phyloP scores from a whole-genome alignment of 2,329 filamentous ascomycete genomes.

The Trichoderma polysporum region DNA sequence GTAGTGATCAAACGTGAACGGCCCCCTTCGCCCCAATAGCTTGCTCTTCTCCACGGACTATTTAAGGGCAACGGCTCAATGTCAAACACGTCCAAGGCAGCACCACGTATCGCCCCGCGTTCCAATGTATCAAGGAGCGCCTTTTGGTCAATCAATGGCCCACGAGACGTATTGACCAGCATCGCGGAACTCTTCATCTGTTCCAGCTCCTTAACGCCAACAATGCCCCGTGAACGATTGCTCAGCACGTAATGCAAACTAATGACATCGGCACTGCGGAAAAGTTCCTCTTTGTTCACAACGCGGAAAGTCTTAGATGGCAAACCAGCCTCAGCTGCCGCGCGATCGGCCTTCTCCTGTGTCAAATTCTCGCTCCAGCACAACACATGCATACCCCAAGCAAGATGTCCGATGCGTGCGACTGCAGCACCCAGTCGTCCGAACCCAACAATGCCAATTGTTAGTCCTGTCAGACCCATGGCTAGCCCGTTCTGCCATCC shows the following conservation, averaged over 20 bases:
- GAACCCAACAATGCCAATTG: slow-evolving; percentile 59
- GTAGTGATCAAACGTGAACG: slow-evolving; percentile 62
- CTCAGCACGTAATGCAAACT: slow-evolving; percentile 68
- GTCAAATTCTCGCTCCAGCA: slow-evolving; percentile 66
- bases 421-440: slow-evolving; percentile 61
- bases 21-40: slow-evolving; percentile 43
- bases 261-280: slow-evolving; percentile 35
- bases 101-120: slow-evolving; percentile 61
- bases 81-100: slow-evolving; percentile 72
- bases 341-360: slow-evolving; percentile 60
- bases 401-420: slow-evolving; percentile 57
- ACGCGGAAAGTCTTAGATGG: slow-evolving; percentile 56
- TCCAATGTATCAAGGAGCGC: slow-evolving; percentile 61
- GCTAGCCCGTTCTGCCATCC: slow-evolving; percentile 61
- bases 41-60: neutral
- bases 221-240: slow-evolving; percentile 59
- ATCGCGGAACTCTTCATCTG: slow-evolving; percentile 62
- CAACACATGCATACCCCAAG: slow-evolving; percentile 64
- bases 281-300: slow-evolving; percentile 63
- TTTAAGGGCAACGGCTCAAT: slow-evolving; percentile 60
- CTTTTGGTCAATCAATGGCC: slow-evolving; percentile 65
- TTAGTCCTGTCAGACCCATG: slow-evolving; percentile 49
- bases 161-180: slow-evolving; percentile 71
- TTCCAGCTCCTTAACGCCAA: slow-evolving; percentile 55
- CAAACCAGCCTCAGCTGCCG: slow-evolving; percentile 56